Evolutionary conservation across 495 filamentous ascomycete genomes (phyloP).

Genomic region (Neurospora sublineolata): DNA sequence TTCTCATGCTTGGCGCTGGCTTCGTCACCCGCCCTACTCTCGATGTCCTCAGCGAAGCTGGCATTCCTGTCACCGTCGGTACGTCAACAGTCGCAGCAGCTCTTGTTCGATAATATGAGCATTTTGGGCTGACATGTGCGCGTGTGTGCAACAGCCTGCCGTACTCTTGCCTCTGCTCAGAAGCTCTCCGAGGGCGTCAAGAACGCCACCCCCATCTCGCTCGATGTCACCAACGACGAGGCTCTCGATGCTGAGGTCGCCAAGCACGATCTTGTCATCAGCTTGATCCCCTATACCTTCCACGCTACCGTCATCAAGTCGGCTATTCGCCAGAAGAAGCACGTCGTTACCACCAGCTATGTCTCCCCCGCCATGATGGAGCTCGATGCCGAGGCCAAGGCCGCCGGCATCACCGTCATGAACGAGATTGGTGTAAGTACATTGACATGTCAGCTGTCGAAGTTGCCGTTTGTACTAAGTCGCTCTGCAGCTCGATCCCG

Average conservation of each 20-base stretch:
- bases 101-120: not conserved
- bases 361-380: conserved; percentile 87
- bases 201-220: conserved; percentile 59
- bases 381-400: conserved; percentile 71
- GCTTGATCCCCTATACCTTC: conserved; percentile 85
- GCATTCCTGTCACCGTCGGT: conserved; percentile 76
- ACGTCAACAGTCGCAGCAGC: conserved; percentile 21
- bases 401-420: conserved; percentile 92
- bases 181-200: conserved; percentile 60
- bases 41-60: conserved; percentile 62
- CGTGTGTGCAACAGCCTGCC: conserved; percentile 50
- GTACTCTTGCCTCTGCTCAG: conserved; percentile 68
- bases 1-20: conserved; percentile 65
- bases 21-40: conserved; percentile 77
- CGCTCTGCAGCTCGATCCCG: conserved; percentile 12
- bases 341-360: conserved; percentile 96
- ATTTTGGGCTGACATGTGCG: not conserved
- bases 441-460: conserved; percentile 13
- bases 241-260: conserved; percentile 69
- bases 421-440: conserved; percentile 80
- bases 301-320: conserved; percentile 85
- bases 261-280: conserved; percentile 69
- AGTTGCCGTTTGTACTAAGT: conserved; percentile 10
- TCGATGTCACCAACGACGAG: conserved; percentile 65
- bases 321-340: conserved; percentile 85